Base-by-base conservation (phyloP, 2,329 filamentous ascomycete species). In the Botryosphaeria agaves region DNA sequence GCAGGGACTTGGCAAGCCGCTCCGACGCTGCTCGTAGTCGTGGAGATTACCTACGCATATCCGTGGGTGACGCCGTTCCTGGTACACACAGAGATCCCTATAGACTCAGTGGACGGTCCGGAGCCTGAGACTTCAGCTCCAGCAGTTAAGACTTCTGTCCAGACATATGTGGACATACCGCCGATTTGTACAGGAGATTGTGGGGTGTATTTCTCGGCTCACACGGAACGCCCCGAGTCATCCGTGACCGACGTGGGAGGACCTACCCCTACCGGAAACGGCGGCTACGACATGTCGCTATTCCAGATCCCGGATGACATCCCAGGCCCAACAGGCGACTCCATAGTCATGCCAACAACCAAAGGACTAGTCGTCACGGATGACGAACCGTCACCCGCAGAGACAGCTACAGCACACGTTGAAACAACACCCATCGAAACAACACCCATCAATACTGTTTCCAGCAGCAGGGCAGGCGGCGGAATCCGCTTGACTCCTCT, bases 11-110 rank as follows among this genome's bases (percentile, higher is more conserved):
- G 52, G 24, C 42, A 47, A 20, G 58, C 55, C 4, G 42, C 44
- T 8, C 52, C 59, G 2, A 61, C 54, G 2, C 53, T 61, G 4
- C 38, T 59, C 4, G 43, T 61, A 5, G 47, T 61, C 4, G 50
- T 61, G 5, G 44, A 59, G 27, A 36, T 55, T 15, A 47, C 49
- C 7, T 53, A 59, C 25, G 38, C 41, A 14, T 43, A 36, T 5
- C 36, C 38, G 27, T 38, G 33, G 6, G 35, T 40, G 7, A 37
- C 39, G 1, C 28, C 29, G 12, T 32, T 23, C 9, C 32, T 39
- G 5, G 18, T 34, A 28, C 26, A 27, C 20, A 23, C 20, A 23
- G 20, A 23, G 20, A 9, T 23, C 8, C 12, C 20, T 27, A 12
- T 23, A 12, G 21, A 23, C 9, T 23, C 21, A 11, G 12, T 12